phyloP scores from a whole-genome alignment of 768 basidiomycete species.

The Suillus hirtellus region DNA sequence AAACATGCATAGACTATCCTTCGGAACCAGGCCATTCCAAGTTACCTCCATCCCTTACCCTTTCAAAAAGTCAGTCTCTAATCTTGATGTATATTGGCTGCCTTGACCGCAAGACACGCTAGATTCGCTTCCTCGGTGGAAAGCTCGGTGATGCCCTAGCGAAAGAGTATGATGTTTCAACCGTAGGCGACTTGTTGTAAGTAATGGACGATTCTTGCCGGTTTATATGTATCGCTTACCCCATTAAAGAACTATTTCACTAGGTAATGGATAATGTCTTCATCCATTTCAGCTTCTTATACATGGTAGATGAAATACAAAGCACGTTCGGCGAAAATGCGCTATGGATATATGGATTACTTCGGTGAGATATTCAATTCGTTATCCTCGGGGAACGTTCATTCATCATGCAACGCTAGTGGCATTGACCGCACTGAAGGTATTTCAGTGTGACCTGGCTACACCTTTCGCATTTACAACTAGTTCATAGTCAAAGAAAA shows the following conservation, averaged over 20 bases:
- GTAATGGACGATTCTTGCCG: conserved; percentile 29
- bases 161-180: conserved; percentile 84
- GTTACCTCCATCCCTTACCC: conserved; percentile 79
- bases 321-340: conserved; percentile 77
- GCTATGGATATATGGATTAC: conserved; percentile 90
- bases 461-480: conserved; percentile 11
- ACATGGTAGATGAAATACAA: conserved; percentile 68
- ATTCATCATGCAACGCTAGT: conserved; percentile 35
- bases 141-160: conserved; percentile 90
- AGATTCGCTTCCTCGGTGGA: conserved; percentile 95
- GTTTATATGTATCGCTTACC: background rate
- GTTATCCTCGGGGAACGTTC: background rate
- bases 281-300: conserved; percentile 4
- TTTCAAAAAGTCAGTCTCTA: conserved; percentile 72
- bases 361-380: conserved; percentile 55
- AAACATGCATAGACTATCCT: conserved; percentile 66
- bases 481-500: conserved; percentile 76
- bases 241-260: conserved; percentile 46
- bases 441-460: conserved; percentile 29
- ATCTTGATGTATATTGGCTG: background rate
- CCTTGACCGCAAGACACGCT: conserved; percentile 10
- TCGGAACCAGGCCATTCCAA: conserved; percentile 78
- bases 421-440: conserved; percentile 91
- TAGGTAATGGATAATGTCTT: conserved; percentile 44
- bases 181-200: conserved; percentile 88